Evolutionary conservation across 306 rosid species (phyloP), one percentile per base, ranked within the genome.

Genomic region (Chamaecrista fasciculata): DNA sequence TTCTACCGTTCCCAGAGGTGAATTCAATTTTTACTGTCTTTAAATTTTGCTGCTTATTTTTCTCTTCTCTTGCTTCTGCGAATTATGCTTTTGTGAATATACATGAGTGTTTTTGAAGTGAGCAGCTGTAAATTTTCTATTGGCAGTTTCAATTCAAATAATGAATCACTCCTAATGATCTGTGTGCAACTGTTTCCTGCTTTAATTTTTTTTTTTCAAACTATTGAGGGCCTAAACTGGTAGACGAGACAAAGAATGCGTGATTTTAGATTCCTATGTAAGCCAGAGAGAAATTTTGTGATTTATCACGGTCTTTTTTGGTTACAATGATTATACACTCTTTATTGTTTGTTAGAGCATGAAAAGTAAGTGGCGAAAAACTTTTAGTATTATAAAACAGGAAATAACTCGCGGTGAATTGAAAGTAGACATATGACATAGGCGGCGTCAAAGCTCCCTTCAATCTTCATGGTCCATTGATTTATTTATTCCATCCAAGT

Each of bases 11-110:
- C 15, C 2, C 6, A 43, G 1, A 66, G 82, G 73, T 79, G 49
- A 61, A 46, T 40, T 49, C 53, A 11, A 12, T 52, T 66, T 60
- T 18, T 10, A 37, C 66, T 36, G 81, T 72, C 11, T 36, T 11
- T 1, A 42, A 23, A 59, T 19, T 20, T 19, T 20, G 37, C 44
- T 9, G 26, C 34, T 23, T 21, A 25, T 40, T 19, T 44, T 74
- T 8, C 43, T 16, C 63, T 36, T 23, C 46, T 50, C 56, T 37
- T 56, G 19, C 50, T 61, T 50, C 20, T 4, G 75, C 21, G 11
- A 15, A n/a, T n/a, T 11, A 11, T 26, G 62, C 69, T 71, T 52
- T 26, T 86, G 90, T 84, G 66, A 8, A 81, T 85, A 78, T n/a
- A 15, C 24, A 55, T n/a, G 59, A 44, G 70, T 63, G 75, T 31